Conservation (phyloP, 2,329 filamentous ascomycete genomes). For the Davidsoniella australis region DNA sequence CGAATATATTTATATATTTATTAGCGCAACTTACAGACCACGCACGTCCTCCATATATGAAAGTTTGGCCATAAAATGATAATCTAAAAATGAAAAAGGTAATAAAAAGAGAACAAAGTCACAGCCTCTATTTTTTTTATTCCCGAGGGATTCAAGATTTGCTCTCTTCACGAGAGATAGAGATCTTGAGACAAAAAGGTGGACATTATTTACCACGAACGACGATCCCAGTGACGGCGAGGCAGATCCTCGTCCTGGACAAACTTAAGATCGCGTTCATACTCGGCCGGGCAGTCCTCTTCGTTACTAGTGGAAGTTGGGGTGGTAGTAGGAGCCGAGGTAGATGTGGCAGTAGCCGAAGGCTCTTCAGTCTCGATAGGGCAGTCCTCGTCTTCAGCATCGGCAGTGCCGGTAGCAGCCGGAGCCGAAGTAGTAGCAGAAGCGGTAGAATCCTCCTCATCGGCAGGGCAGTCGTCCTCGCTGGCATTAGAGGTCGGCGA, state of each 20-base stretch:
- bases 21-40: too few relatives aligned
- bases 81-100: not conserved
- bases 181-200: not conserved
- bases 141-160: too few relatives aligned
- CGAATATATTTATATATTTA: too few relatives aligned
- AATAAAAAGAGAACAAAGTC: not conserved
- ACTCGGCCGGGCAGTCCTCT: conserved; percentile 4
- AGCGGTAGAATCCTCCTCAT: not conserved
- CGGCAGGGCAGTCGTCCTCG: conserved; percentile 5
- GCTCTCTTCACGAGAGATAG: not conserved
- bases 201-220: conserved; percentile 7
- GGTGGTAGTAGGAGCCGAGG: not conserved
- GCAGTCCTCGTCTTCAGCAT: conserved; percentile 4
- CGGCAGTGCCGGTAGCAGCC: not conserved
- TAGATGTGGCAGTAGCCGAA: not conserved
- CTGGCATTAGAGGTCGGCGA: too few relatives aligned
- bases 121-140: too few relatives aligned
- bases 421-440: not conserved
- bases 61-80: too few relatives aligned
- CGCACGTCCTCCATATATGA: too few relatives aligned
- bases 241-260: conserved; percentile 1
- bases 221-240: conserved; percentile 10
- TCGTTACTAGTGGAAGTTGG: not conserved
- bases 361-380: not conserved
- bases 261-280: conserved; percentile 7